These are phyloP conservation scores for Neurospora africana DNA, from an alignment of 495 filamentous ascomycete species.

Conservation along the genomic window DNA sequence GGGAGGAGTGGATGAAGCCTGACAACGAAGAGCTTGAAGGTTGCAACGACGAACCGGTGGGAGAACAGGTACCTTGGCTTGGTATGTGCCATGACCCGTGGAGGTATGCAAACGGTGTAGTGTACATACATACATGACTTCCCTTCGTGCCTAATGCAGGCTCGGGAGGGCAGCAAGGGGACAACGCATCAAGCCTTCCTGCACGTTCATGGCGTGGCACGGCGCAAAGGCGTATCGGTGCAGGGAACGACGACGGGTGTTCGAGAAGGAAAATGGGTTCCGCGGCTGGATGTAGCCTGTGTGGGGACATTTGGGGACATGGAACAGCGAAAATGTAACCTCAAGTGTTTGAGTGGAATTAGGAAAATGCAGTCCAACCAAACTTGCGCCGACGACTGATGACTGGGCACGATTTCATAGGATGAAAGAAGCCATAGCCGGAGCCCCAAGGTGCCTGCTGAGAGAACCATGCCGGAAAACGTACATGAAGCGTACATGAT, in stretches of 20 bases:
- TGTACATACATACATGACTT: background rate
- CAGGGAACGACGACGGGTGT: slow-evolving; percentile 8
- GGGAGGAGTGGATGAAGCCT: background rate
- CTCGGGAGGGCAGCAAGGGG: slow-evolving; percentile 11
- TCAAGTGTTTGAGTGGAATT: slow-evolving; percentile 16
- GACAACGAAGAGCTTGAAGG: background rate
- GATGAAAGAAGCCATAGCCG: slow-evolving; percentile 18
- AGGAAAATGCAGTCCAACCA: slow-evolving; percentile 23
- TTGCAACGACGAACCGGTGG: background rate
- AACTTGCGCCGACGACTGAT: slow-evolving; percentile 25
- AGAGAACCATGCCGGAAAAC: slow-evolving; percentile 17
- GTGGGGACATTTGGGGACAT: slow-evolving; percentile 7
- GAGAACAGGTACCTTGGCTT: background rate
- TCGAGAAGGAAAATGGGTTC: slow-evolving; percentile 16
- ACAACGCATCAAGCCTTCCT: slow-evolving; percentile 27
- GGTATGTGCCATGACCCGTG: background rate
- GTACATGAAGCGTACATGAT: slow-evolving; percentile 18
- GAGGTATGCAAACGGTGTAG: background rate
- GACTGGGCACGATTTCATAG: slow-evolving; percentile 31
- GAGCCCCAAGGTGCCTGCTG: slow-evolving; percentile 14
- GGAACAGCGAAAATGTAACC: slow-evolving; percentile 22
- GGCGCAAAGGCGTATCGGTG: slow-evolving; percentile 5
- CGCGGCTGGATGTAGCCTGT: slow-evolving; percentile 5
- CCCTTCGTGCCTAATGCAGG: slow-evolving; percentile 11
- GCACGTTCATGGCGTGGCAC: slow-evolving; percentile 12